A percentile compares a stretch with the other conserved stretches of the same genome.
These are phyloP conservation scores for Speleostelium caveatum DNA, from an alignment of 78 protist genomes.

Conservation along the genomic window DNA sequence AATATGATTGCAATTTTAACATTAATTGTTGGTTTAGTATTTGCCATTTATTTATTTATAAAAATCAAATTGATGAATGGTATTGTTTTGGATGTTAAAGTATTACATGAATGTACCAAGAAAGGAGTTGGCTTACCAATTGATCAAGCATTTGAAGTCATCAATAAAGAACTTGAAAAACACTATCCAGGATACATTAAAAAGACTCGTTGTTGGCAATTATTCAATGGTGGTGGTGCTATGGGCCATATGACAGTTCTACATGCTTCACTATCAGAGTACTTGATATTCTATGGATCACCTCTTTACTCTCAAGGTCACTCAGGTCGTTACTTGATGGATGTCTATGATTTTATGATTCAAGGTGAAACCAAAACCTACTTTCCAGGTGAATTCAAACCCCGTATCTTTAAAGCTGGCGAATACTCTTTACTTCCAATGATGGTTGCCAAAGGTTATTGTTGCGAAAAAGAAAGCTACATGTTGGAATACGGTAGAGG, in stretches of 20 bases:
- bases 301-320: slow-evolving; percentile 78
- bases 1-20: not conserved
- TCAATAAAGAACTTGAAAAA: slow-evolving; percentile 44
- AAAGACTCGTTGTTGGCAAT: slow-evolving; percentile 51
- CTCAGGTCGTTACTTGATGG: slow-evolving; percentile 77
- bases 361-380: slow-evolving; percentile 71
- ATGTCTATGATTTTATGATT: slow-evolving; percentile 79
- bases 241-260: slow-evolving; percentile 85
- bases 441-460: slow-evolving; percentile 70
- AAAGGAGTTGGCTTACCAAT: slow-evolving; percentile 78
- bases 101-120: slow-evolving; percentile 61
- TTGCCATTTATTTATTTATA: slow-evolving; percentile 30
- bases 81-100: slow-evolving; percentile 39
- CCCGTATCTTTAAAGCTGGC: slow-evolving; percentile 59
- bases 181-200: slow-evolving; percentile 69
- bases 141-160: slow-evolving; percentile 52
- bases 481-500: slow-evolving; percentile 80
- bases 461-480: slow-evolving; percentile 51
- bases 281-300: slow-evolving; percentile 78
- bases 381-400: slow-evolving; percentile 74
- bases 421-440: slow-evolving; percentile 55
- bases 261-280: slow-evolving; percentile 85
- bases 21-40: slow-evolving; percentile 6
- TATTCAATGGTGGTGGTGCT: slow-evolving; percentile 87
- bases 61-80: slow-evolving; percentile 51